Conservation (phyloP, 768 basidiomycete genomes). For the Amanita pseudoporphyria region DNA sequence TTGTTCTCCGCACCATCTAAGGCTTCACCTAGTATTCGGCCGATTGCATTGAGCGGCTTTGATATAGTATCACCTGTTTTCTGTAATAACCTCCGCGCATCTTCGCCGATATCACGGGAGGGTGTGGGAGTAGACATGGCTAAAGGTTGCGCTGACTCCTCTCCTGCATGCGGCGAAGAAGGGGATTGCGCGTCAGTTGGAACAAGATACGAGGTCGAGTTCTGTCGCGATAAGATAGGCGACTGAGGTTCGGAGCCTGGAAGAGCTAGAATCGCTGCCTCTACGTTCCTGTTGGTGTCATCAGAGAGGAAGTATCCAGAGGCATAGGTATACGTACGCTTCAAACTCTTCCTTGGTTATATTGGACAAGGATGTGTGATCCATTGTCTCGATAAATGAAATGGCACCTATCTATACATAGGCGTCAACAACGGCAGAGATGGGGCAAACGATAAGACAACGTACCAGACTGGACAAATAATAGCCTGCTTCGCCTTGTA, state of each 20-base stretch:
- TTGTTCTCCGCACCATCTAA: slow-evolving; percentile 64
- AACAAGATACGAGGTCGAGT: slow-evolving; percentile 15
- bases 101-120: slow-evolving; percentile 45
- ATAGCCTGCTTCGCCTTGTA: slow-evolving; percentile 95
- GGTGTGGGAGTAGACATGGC: slow-evolving; percentile 52
- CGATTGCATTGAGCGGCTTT: slow-evolving; percentile 83
- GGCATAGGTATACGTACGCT: slow-evolving; percentile 27
- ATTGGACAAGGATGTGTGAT: slow-evolving; percentile 87
- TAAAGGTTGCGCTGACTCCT: slow-evolving; percentile 82
- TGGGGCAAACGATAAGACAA: not conserved
- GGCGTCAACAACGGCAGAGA: not conserved
- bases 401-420: slow-evolving; percentile 80
- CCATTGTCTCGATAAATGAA: slow-evolving; percentile 97
- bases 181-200: slow-evolving; percentile 11
- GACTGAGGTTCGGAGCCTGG: slow-evolving; percentile 33
- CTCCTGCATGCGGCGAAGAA: slow-evolving; percentile 55
- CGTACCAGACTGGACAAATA: slow-evolving; percentile 91
- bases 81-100: slow-evolving; percentile 77
- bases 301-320: not conserved
- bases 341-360: slow-evolving; percentile 95
- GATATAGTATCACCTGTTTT: slow-evolving; percentile 87
- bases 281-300: slow-evolving; percentile 33
- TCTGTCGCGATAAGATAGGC: slow-evolving; percentile 22
- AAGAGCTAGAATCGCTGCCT: slow-evolving; percentile 40
- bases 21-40: slow-evolving; percentile 81